Evolutionary conservation across 441 rosid genomes (phyloP), one percentile per base, ranked within the genome.

Genomic region (Daphne laureola): DNA sequence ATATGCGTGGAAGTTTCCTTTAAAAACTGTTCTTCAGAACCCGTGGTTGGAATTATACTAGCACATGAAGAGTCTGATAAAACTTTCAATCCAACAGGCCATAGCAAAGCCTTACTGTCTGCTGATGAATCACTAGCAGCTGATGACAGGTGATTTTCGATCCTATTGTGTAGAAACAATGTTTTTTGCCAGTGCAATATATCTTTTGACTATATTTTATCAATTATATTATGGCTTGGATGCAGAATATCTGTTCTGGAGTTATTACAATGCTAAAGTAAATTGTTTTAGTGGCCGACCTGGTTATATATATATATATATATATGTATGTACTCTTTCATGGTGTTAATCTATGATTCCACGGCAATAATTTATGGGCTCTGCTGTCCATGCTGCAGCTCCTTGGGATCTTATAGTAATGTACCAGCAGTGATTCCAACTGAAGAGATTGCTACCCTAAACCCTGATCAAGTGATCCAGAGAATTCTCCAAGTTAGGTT

Each of bases 401-500:
- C 66, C 56, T 47, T 51, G 49, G 40, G 62, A 46, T 77, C 86
- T 47, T 52, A 54, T 58, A 71, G 55, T 57, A 69, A 83, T 50
- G 70, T 84, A 54, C 87, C 93, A 44, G 66, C 74, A 41, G 51
- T 87, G 53, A 75, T 85, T 63, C 92, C 94, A 26, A 73, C 80
- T 90, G 97, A 87, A 73, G 79, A 73, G 66, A 73, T 92, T 25
- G 43, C 71, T 55, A 71, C 76, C 61, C 70, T 92, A 63, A 85
- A 79, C 64, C 87, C 92, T 43, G 87, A 76, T 54, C 78, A 83
- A 65, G 75, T 51, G 12, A 52, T 47, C 59, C 77, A 68, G 64
- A 80, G 82, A 62, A 80, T 55, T 57, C 72, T 92, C 51, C 83
- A 92, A 54, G 96, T 92, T 72, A 78, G 64, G 51, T 92, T 92